Conservation (phyloP, 176 grass and related monocot species). For the Ampelocalamus luodianensis region DNA sequence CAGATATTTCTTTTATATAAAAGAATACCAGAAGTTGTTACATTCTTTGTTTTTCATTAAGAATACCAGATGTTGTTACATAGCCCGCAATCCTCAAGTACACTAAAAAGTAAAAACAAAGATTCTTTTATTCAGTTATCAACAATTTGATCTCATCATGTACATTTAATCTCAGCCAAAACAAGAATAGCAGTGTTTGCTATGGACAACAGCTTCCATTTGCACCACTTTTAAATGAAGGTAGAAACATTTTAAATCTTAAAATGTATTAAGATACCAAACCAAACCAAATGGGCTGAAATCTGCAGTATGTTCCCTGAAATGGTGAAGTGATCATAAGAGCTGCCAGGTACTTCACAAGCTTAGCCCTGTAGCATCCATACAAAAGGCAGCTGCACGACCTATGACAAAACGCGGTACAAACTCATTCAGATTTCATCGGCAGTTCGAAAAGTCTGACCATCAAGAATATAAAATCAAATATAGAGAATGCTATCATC, state of each 20-base stretch:
- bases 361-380: not conserved
- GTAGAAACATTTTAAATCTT: not conserved
- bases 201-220: not conserved
- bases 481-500: not conserved
- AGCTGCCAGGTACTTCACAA: not conserved
- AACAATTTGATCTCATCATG: not conserved
- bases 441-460: not conserved
- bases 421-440: conserved; percentile 5
- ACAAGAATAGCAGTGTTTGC: conserved; percentile 15
- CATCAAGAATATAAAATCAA: not conserved
- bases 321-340: not conserved
- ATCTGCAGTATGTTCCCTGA: not conserved
- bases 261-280: conserved; percentile 11
- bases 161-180: not conserved
- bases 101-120: not conserved
- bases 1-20: not conserved
- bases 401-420: conserved; percentile 9
- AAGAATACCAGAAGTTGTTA: not conserved
- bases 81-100: not conserved
- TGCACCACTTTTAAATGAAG: conserved; percentile 24
- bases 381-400: not conserved
- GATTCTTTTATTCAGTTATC: not conserved
- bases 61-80: conserved; percentile 2
- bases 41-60: not conserved
- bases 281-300: not conserved